Evolutionary conservation across 1,284 basidiomycete genomes (phyloP).

Genomic region (Leucoagaricus sp.): DNA sequence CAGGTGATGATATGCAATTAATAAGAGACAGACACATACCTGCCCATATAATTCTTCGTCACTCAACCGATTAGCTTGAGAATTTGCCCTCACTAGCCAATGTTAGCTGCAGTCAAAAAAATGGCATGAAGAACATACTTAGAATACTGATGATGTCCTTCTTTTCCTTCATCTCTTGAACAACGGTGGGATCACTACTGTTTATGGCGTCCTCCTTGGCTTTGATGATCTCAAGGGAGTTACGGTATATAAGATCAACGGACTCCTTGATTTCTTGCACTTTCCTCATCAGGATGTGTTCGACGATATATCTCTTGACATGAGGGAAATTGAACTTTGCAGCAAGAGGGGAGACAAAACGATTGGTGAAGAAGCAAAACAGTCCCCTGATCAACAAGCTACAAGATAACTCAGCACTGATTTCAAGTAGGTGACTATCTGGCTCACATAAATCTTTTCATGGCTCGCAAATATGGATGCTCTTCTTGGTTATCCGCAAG

Average conservation of each 20-base stretch:
- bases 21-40: too few relatives aligned
- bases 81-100: conserved; percentile 33
- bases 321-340: background rate
- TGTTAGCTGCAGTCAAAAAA: background rate
- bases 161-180: conserved; percentile 20
- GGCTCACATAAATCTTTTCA: conserved; percentile 27
- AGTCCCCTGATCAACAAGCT: too few relatives aligned
- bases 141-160: conserved; percentile 49
- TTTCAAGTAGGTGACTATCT: background rate
- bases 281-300: conserved; percentile 28
- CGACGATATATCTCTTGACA: conserved; percentile 25
- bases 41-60: conserved; percentile 33
- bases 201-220: conserved; percentile 30
- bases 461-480: conserved; percentile 27
- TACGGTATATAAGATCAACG: conserved; percentile 33
- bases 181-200: background rate
- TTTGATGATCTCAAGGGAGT: conserved; percentile 32
- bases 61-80: conserved; percentile 31
- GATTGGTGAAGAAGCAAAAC: background rate
- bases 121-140: conserved; percentile 31
- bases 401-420: background rate
- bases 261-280: conserved; percentile 30
- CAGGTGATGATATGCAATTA: too few relatives aligned
- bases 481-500: conserved; percentile 21
- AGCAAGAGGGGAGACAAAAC: conserved; percentile 1